Base-by-base conservation (phyloP, 2,329 filamentous ascomycete genomes). In the Pestalotiopsis fici region DNA sequence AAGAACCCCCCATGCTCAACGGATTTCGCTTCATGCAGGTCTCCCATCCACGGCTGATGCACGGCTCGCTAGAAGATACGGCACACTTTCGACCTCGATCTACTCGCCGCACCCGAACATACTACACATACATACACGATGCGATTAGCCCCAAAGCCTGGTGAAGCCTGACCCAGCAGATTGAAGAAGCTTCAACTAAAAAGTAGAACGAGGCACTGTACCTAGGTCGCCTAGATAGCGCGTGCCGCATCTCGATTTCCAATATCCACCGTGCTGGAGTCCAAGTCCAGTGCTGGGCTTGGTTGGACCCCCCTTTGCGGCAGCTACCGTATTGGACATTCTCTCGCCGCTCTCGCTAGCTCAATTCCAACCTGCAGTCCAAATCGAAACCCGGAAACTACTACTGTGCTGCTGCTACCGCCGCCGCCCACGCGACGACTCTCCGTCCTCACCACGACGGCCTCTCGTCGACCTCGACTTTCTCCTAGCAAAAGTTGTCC, bases 61-160 rank as follows among this genome's bases (percentile, higher is more conserved):
- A 54, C 62, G 39, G 62, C 18, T 55, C 50, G 43, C 60, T 18
- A 47, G 15, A 12, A 54, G 43, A 28, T 54, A 64, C 47, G 18
- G 62, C 39, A 31, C 62, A 54, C 21, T 31, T 61, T 27, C 35
- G n/a, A 54, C 56, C 12, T 27, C 47, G 37, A 31, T 28, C 21
- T 21, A 43, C 31, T 23, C 57, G 31, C 62, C 37, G 62, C 37
- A 61, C 31, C 18, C 31, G 55, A 57, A 57, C 55, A 50, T 11
- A 56, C 18, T 39, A 74, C 77, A 74, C 31, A 35, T 35, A 35
- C 31, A 7, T 35, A 35, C 77, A 82, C 78, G 79, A 82, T 82
- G 80, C 80, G 77, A 80, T 77, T 74, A 77, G 74, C 70, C 74
- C 75, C 76, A 73, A 35, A 74, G 73, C 73, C 74, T 79, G 77